Base-by-base conservation (phyloP, 768 basidiomycete species). In the Pholiota microspora region DNA sequence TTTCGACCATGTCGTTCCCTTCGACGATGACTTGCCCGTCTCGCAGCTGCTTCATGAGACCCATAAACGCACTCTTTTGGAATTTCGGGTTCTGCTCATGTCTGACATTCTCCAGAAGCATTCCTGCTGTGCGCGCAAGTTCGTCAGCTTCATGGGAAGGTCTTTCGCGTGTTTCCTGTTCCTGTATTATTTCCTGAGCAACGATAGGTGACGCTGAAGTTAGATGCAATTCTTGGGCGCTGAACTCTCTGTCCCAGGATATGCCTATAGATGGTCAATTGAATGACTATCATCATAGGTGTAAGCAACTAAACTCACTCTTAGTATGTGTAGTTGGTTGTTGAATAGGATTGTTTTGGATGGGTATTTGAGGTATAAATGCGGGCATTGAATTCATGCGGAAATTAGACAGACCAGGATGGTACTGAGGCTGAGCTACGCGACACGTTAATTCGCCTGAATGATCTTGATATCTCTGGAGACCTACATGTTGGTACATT, bases 81-180 rank as follows among this genome's bases (percentile, higher is more conserved):
- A 97, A 94, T 67, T 96, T 97, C 31, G 86, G 83, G 64, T 91
- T 93, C 63, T 80, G 77, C 51, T 90, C 89, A 54, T 86, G 71
- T 63, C 81, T 76, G 44, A 95, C 81, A n/a, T 86, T 78, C 36
- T 91, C 83, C 51, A 96, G 73, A 34, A 96, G 79, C 38, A 85
- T 72, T 7, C 83, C 91, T 9, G 94, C 94, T 7, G 91, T 88
- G 25, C 82, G 80, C 2, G 93, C 87, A 44, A 96, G 83, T 44
- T 90, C 86, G 60, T 94, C 90, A 2, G 71, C 73, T 15, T 85
- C 82, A 15, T 61, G 59, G 4, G 54, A 32, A 8, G 46, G 42
- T 45, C 60, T 57, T 15, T 67, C 59, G 10, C 56, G 51, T 10
- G 38, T 10, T 54, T 62, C 58, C 34, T 60, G 58, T 12, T 60